These are phyloP conservation scores for Pleodorina starrii DNA, from an alignment of 139 green algal genomes.

Conservation along the genomic window DNA sequence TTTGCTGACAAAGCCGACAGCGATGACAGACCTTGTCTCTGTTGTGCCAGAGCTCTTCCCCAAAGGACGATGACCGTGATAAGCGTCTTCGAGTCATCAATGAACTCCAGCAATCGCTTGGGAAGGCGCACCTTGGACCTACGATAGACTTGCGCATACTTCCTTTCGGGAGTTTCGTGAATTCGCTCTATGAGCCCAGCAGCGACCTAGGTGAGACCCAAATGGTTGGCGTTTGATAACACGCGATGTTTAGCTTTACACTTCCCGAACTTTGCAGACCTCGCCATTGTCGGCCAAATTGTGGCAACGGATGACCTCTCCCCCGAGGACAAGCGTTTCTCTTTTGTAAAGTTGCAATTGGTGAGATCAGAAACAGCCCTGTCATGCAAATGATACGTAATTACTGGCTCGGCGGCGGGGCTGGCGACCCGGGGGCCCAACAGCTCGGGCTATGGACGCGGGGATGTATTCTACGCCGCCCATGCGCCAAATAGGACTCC, in stretches of 20 bases:
- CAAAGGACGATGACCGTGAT: background rate
- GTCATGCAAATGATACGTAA: too few species aligned
- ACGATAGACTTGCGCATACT: background rate
- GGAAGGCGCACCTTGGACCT: background rate
- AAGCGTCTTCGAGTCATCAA: background rate
- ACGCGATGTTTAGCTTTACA: background rate
- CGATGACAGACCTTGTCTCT: background rate
- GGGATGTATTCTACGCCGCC: too few species aligned
- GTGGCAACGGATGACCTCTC: background rate
- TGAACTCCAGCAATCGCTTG: background rate
- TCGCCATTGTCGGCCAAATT: background rate
- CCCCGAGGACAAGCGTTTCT: background rate
- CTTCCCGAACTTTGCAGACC: background rate
- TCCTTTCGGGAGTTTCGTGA: constrained; percentile 38
- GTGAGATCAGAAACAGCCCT: too few species aligned
- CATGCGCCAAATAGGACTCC: too few species aligned
- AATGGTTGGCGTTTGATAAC: background rate
- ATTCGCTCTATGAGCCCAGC: background rate
- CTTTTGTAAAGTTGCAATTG: background rate
- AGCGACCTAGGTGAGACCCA: constrained; percentile 21
- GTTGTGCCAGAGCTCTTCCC: background rate
- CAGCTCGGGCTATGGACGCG: too few species aligned
- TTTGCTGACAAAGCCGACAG: background rate
- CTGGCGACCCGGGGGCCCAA: too few species aligned
- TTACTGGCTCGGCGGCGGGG: too few species aligned